phyloP scores from a whole-genome alignment of 176 grass and related monocot species.

The Canna indica region DNA sequence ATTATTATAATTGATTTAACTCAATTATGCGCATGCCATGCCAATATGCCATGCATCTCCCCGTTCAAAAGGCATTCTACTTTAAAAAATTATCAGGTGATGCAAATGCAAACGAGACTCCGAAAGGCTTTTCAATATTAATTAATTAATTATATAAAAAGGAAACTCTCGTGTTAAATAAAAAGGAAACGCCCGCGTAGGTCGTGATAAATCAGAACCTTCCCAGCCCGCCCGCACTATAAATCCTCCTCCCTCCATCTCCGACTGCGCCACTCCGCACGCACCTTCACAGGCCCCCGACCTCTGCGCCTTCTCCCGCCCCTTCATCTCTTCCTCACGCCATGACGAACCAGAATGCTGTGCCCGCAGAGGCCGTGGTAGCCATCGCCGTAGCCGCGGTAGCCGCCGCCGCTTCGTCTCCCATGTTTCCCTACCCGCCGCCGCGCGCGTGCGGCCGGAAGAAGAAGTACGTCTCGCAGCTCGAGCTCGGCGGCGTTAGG shows the following conservation, averaged over 20 bases:
- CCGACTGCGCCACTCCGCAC: too few species aligned
- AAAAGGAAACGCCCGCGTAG: too few species aligned
- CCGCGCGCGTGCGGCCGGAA: conserved; percentile 35
- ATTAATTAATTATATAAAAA: too few species aligned
- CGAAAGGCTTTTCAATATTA: too few species aligned
- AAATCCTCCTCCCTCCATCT: neutral
- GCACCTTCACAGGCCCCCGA: neutral
- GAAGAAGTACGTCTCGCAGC: conserved; percentile 37
- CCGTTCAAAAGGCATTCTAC: too few species aligned
- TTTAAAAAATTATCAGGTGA: too few species aligned
- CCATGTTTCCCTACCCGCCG: conserved; percentile 22
- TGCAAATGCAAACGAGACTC: too few species aligned
- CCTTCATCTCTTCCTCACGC: neutral
- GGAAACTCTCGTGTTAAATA: too few species aligned
- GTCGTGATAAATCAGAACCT: too few species aligned
- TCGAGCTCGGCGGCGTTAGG: conserved; percentile 50
- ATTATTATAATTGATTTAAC: too few species aligned
- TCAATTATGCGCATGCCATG: too few species aligned
- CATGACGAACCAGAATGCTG: conserved; percentile 23
- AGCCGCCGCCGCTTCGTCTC: conserved; percentile 33
- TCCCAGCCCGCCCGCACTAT: neutral
- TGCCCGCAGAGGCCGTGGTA: conserved; percentile 3
- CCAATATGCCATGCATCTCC: too few species aligned
- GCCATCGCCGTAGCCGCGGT: conserved; percentile 46
- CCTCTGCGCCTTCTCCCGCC: neutral